Base-by-base conservation (phyloP, 371 early-diverging fungal genomes). In the Blastocladiella emersonii region DNA sequence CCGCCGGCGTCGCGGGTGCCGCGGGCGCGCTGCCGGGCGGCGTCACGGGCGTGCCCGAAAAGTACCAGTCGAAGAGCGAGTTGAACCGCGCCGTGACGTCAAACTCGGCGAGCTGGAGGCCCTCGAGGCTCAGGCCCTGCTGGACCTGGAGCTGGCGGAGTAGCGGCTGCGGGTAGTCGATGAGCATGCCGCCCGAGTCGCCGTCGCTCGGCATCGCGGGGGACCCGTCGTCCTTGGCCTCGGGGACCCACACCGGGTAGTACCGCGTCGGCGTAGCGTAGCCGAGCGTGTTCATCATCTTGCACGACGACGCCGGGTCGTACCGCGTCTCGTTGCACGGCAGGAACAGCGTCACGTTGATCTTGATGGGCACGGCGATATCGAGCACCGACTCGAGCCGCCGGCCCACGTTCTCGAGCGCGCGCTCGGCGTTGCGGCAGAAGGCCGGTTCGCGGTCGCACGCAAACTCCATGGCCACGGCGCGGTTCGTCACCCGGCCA, bases 141-240 rank as follows among this genome's bases (percentile, higher is more conserved):
- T 48, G 48, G 23, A n/a, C 48, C 23, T 48, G n/a, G 23, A 57
- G 10, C n/a, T 57, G 57, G 21, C 37, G 34, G 19, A 37, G 19
- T 21, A 57, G 32, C 1, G 57, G 25, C 37, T 57, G 57, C 23
- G 57, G 57, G 37, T 57, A 57, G 48, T 48, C 48, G n/a, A 48
- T 23, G 48, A 19, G 48, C 48, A 37, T 13, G 5, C 39, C 39
- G 39, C 39, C 39, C 5, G 39, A 37, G 7, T 13, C 39, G n/a
- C n/a, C n/a, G n/a, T n/a, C n/a, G n/a, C n/a, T n/a, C 5, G 39
- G 39, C 5, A 37, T 37, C 7, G 39, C 39, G 39, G 39, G 13
- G 39, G 39, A 5, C 7, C 13, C 13, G 7, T 7, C 7, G 39
- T 17, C 48, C 23, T n/a, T 23, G 23, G 48, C 8, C 23, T 17